Evolutionary conservation across 2,329 filamentous ascomycete genomes (phyloP).

Genomic region (Epichloe hybrida): DNA sequence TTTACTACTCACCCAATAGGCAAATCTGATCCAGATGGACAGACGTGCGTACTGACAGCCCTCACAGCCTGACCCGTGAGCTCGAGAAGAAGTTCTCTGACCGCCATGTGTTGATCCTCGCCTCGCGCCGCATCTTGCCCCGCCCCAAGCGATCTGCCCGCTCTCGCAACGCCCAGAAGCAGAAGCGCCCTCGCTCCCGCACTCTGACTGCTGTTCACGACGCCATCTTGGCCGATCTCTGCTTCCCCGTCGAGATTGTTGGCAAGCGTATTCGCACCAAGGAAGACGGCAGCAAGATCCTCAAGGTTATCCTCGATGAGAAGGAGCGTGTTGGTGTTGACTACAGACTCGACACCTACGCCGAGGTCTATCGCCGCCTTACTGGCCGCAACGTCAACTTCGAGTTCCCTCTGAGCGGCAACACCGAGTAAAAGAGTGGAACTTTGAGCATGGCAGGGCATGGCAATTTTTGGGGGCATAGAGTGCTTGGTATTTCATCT

Average conservation of each 20-base stretch:
- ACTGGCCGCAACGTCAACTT: constrained; percentile 95
- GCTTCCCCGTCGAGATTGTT: constrained; percentile 99
- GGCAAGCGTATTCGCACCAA: constrained; percentile 98
- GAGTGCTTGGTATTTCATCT: constrained; percentile 19
- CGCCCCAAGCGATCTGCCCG: constrained; percentile 97
- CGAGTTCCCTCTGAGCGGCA: constrained; percentile 80
- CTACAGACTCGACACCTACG: constrained; percentile 99
- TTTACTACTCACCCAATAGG: constrained; percentile 8
- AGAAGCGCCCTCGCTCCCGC: constrained; percentile 97
- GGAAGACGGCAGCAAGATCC: constrained; percentile 95
- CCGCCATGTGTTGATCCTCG: constrained; percentile 98
- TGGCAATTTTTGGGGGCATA: constrained; percentile 5
- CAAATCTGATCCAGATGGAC: neutral
- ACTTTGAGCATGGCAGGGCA: constrained; percentile 8
- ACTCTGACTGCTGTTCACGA: constrained; percentile 98
- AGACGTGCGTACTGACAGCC: neutral
- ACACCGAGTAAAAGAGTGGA: constrained; percentile 53
- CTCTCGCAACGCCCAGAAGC: constrained; percentile 88
- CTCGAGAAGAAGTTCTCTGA: constrained; percentile 99
- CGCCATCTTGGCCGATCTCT: constrained; percentile 91
- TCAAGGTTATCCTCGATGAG: constrained; percentile 99
- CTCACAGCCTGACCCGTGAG: constrained; percentile 90
- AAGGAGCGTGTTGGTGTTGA: constrained; percentile 99
- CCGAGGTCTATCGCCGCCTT: constrained; percentile 96
- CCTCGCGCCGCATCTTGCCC: constrained; percentile 95